These are phyloP conservation scores for Aschersonia sp. DNA, from an alignment of 2,329 filamentous ascomycete species.

Conservation along the genomic window DNA sequence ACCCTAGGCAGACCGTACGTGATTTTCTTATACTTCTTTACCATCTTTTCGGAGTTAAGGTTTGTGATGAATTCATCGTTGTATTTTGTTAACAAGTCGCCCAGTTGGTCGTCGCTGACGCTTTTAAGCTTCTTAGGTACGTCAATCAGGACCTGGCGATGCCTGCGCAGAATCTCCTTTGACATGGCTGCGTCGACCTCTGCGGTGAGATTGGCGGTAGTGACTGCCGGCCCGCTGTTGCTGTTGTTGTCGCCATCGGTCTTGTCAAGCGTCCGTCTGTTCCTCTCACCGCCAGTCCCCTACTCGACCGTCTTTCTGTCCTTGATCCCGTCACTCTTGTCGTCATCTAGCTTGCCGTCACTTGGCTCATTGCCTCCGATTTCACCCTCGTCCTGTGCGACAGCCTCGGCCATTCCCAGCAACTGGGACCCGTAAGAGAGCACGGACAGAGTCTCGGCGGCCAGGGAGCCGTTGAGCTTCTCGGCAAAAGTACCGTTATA, in stretches of 20 bases:
- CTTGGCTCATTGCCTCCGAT: no score
- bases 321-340: no score
- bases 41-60: not conserved
- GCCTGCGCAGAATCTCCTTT: not conserved
- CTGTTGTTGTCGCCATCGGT: not conserved
- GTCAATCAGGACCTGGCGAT: not conserved
- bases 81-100: not conserved
- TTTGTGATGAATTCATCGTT: not conserved
- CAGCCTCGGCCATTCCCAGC: not conserved
- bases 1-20: no score
- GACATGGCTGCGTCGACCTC: not conserved
- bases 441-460: not conserved
- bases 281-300: no score
- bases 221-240: not conserved
- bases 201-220: not conserved
- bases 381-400: no score
- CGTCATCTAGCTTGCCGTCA: no score
- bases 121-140: not conserved
- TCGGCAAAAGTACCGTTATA: not conserved
- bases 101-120: not conserved
- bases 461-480: not conserved
- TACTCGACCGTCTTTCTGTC: no score
- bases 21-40: not conserved
- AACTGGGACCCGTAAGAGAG: not conserved
- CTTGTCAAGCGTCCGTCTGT: no score